A percentile compares a stretch with the other conserved stretches of the same genome.
phyloP scores from a whole-genome alignment of 805 yeast species.

The Yamadazyma philogaea region DNA sequence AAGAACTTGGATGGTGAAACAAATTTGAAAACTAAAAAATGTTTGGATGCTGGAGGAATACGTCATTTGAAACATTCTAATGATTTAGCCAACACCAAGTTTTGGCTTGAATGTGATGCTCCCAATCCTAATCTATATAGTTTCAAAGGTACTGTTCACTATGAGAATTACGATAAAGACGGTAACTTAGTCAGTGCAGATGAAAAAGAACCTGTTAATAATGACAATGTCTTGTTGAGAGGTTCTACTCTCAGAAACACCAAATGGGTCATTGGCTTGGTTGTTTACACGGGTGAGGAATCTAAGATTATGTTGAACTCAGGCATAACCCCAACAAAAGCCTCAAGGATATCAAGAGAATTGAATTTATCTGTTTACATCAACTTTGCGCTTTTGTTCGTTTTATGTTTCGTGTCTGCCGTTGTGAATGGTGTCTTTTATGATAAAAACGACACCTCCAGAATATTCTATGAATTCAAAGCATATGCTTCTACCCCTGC shows the following conservation, averaged over 20 bases:
- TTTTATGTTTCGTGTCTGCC: constrained; percentile 67
- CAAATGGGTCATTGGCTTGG: constrained; percentile 71
- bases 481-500: constrained; percentile 60
- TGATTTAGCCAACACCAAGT: constrained; percentile 56
- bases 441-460: constrained; percentile 40
- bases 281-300: constrained; percentile 73
- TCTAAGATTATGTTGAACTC: constrained; percentile 76
- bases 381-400: constrained; percentile 60
- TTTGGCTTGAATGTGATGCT: constrained; percentile 66
- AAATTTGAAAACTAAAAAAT: constrained; percentile 57
- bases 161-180: constrained; percentile 29
- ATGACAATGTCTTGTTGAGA: constrained; percentile 63
- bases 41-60: constrained; percentile 52
- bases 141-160: constrained; percentile 65
- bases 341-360: constrained; percentile 61
- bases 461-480: constrained; percentile 57
- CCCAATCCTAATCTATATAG: constrained; percentile 65
- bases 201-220: constrained; percentile 55
- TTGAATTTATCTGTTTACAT: constrained; percentile 63
- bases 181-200: constrained; percentile 41
- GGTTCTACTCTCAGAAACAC: constrained; percentile 75
- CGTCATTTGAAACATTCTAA: constrained; percentile 47
- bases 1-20: constrained; percentile 85
- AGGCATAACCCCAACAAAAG: constrained; percentile 74
- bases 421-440: constrained; percentile 66